These are phyloP conservation scores for Parathielavia appendiculata DNA, from an alignment of 495 filamentous ascomycete species.

Conservation along the genomic window DNA sequence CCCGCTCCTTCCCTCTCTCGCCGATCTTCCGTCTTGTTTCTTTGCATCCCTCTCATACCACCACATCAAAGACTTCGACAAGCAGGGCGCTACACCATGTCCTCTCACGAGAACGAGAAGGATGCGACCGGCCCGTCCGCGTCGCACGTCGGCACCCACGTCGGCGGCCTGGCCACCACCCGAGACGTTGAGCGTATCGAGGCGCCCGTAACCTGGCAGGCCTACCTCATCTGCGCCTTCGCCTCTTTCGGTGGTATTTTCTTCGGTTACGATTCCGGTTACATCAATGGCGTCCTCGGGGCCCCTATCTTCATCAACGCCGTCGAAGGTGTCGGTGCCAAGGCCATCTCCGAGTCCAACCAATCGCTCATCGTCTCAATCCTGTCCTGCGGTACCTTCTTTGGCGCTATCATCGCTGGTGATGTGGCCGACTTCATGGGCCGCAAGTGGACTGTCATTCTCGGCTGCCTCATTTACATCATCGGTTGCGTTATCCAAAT, in stretches of 20 bases:
- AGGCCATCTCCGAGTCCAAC: conserved; percentile 30
- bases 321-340: conserved; percentile 34
- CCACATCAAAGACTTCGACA: neutral
- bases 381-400: conserved; percentile 70
- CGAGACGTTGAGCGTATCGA: conserved; percentile 52
- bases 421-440: conserved; percentile 64
- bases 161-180: conserved; percentile 21
- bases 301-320: conserved; percentile 47
- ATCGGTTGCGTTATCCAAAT: conserved; percentile 61
- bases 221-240: conserved; percentile 65
- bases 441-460: conserved; percentile 62
- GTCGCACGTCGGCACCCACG: conserved; percentile 19
- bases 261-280: conserved; percentile 62
- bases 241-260: conserved; percentile 65
- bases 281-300: conserved; percentile 57
- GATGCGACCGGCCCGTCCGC: conserved; percentile 17
- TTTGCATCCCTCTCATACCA: conserved; percentile 3
- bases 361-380: conserved; percentile 68
- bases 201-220: conserved; percentile 60
- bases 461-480: conserved; percentile 59
- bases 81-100: conserved; percentile 18
- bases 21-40: conserved; percentile 6
- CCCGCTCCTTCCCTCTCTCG: neutral
- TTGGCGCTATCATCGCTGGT: conserved; percentile 66
- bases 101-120: conserved; percentile 23